phyloP scores from a whole-genome alignment of 768 basidiomycete species.

The Crucibulum laeve region DNA sequence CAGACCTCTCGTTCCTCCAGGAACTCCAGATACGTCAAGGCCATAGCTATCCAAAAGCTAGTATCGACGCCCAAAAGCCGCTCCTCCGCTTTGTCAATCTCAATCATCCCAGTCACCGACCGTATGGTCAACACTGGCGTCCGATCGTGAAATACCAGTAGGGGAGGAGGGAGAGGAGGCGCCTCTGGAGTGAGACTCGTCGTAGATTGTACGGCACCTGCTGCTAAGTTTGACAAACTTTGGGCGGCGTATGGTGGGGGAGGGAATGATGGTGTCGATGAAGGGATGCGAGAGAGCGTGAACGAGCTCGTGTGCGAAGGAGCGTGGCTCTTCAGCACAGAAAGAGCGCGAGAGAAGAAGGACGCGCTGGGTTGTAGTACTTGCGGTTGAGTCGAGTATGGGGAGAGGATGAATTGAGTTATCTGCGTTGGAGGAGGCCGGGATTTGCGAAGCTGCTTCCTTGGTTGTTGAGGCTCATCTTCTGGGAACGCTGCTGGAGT shows the following conservation, averaged over 20 bases:
- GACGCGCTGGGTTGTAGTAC: slow-evolving; percentile 31
- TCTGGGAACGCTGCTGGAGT: background rate
- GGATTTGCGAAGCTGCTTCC: slow-evolving; percentile 15
- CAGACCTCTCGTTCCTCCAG: slow-evolving; percentile 74
- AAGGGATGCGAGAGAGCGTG: slow-evolving; percentile 39
- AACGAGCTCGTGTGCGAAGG: slow-evolving; percentile 64
- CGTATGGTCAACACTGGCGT: slow-evolving; percentile 62
- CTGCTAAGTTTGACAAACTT: slow-evolving; percentile 8
- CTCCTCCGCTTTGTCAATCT: slow-evolving; percentile 56
- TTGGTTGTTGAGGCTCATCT: slow-evolving; percentile 3
- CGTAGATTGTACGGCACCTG: slow-evolving; percentile 9
- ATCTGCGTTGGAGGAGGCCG: slow-evolving; percentile 32
- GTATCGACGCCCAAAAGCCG: slow-evolving; percentile 62
- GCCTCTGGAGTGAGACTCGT: slow-evolving; percentile 16
- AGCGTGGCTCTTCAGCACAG: slow-evolving; percentile 40
- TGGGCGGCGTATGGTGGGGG: slow-evolving; percentile 33
- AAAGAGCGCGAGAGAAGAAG: slow-evolving; percentile 47
- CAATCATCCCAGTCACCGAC: slow-evolving; percentile 57
- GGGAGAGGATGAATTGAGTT: slow-evolving; percentile 50
- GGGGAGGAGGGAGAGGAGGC: slow-evolving; percentile 24
- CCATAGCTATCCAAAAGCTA: slow-evolving; percentile 75
- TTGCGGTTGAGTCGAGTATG: slow-evolving; percentile 34
- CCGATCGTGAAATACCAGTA: slow-evolving; percentile 67
- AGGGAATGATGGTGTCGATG: slow-evolving; percentile 19
- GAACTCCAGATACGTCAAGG: slow-evolving; percentile 74